Evolutionary conservation across 1,284 basidiomycete genomes (phyloP).

Genomic region (Pseudozyma hubeiensis): DNA sequence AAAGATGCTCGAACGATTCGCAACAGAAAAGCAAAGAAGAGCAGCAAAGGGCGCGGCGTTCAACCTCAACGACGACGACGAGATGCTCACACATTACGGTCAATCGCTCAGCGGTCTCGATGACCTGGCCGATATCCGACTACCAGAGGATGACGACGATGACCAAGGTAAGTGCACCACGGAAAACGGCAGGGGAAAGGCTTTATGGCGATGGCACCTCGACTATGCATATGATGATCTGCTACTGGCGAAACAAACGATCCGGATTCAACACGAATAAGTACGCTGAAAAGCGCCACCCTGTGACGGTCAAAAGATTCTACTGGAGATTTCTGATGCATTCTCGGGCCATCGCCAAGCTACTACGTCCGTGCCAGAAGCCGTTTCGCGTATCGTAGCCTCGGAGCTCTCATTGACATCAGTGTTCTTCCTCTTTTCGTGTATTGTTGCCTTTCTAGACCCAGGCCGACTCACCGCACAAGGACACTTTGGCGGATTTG

Average conservation of each 20-base stretch:
- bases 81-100: slow-evolving; percentile 86
- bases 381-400: too few relatives aligned
- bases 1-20: slow-evolving; percentile 96
- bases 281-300: slow-evolving; percentile 53
- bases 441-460: slow-evolving; percentile 12
- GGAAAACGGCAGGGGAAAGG: background rate
- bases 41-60: slow-evolving; percentile 81
- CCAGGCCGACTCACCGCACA: slow-evolving; percentile 39
- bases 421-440: background rate
- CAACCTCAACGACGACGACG: slow-evolving; percentile 79
- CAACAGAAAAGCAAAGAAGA: slow-evolving; percentile 74
- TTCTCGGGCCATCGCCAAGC: background rate
- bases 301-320: slow-evolving; percentile 63
- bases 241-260: slow-evolving; percentile 58
- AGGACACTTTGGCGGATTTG: slow-evolving; percentile 83
- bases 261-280: slow-evolving; percentile 50
- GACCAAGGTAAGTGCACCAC: slow-evolving; percentile 52
- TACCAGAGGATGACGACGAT: slow-evolving; percentile 54
- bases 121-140: slow-evolving; percentile 80
- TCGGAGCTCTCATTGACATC: slow-evolving; percentile 10
- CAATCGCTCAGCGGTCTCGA: slow-evolving; percentile 85
- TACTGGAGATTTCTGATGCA: slow-evolving; percentile 68
- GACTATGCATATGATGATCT: slow-evolving; percentile 49
- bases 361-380: background rate
- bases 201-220: background rate